Conservation (phyloP, 345 rosid genomes). For the Salix exigua region DNA sequence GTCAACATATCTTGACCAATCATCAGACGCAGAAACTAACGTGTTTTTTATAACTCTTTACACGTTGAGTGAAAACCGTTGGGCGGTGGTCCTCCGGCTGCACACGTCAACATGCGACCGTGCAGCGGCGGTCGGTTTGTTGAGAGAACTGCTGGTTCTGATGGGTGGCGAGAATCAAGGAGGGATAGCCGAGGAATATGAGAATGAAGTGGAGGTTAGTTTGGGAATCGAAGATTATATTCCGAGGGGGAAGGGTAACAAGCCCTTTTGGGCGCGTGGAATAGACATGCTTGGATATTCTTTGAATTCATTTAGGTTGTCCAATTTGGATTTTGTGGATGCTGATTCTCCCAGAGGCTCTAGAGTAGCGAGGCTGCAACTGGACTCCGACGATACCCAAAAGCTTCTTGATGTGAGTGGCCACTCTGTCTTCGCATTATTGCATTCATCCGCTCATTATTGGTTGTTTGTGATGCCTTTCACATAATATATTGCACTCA, state of each 20-base stretch:
- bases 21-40: neutral
- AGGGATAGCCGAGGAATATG: constrained; percentile 13
- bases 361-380: constrained; percentile 47
- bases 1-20: constrained; percentile 15
- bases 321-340: constrained; percentile 59
- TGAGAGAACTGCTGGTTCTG: constrained; percentile 45
- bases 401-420: constrained; percentile 53
- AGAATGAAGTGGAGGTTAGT: constrained; percentile 30
- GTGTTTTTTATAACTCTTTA: constrained; percentile 52
- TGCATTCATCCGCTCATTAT: neutral
- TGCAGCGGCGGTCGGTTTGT: constrained; percentile 54
- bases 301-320: constrained; percentile 58
- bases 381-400: constrained; percentile 46
- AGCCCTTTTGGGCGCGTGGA: constrained; percentile 86
- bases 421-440: neutral
- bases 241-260: constrained; percentile 66
- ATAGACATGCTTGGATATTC: constrained; percentile 90
- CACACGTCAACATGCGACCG: constrained; percentile 76
- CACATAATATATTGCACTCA: no score
- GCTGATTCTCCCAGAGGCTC: constrained; percentile 42
- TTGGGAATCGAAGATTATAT: constrained; percentile 62
- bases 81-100: constrained; percentile 53
- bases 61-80: constrained; percentile 35
- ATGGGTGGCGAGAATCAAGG: constrained; percentile 14
- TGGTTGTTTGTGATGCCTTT: neutral